These are phyloP conservation scores for Candida silvicultrix DNA, from an alignment of 805 yeast species.

Conservation along the genomic window DNA sequence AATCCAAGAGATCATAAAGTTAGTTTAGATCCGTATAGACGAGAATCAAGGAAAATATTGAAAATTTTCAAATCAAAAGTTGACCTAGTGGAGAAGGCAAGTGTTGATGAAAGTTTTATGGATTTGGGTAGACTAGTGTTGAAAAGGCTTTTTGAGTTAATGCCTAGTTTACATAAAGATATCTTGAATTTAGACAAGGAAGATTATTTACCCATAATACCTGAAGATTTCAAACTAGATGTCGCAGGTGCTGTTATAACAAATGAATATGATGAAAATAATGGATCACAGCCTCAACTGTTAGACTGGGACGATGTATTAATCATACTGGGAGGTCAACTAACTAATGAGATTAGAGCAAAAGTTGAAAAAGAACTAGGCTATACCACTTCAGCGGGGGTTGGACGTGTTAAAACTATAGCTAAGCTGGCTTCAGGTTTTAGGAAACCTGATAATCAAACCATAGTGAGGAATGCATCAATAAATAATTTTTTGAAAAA, in stretches of 20 bases:
- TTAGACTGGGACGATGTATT: conserved; percentile 80
- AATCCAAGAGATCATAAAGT: conserved; percentile 68
- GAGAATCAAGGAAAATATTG: conserved; percentile 79
- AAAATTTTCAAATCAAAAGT: conserved; percentile 55
- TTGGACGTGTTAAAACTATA: conserved; percentile 67
- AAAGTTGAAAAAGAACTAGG: conserved; percentile 49
- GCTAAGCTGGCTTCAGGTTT: conserved; percentile 86
- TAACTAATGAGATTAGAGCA: conserved; percentile 48
- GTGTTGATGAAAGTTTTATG: conserved; percentile 89
- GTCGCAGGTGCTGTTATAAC: conserved; percentile 9
- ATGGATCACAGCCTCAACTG: conserved; percentile 8
- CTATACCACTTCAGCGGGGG: conserved; percentile 88
- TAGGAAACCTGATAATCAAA: conserved; percentile 82
- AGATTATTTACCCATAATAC: conserved; percentile 39
- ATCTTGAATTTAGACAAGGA: conserved; percentile 12
- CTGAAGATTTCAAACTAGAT: conserved; percentile 29
- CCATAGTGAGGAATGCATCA: conserved; percentile 51
- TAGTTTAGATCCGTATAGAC: conserved; percentile 82
- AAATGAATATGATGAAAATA: conserved; percentile 5
- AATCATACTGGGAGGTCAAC: conserved; percentile 57
- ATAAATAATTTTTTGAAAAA: conserved; percentile 48
- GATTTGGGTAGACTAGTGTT: conserved; percentile 71
- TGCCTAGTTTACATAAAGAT: conserved; percentile 37
- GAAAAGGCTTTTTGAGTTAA: conserved; percentile 30
- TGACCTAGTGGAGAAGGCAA: conserved; percentile 80